Evolutionary conservation across 2,329 filamentous ascomycete species (phyloP).

Genomic region (Colletotrichum cereale): DNA sequence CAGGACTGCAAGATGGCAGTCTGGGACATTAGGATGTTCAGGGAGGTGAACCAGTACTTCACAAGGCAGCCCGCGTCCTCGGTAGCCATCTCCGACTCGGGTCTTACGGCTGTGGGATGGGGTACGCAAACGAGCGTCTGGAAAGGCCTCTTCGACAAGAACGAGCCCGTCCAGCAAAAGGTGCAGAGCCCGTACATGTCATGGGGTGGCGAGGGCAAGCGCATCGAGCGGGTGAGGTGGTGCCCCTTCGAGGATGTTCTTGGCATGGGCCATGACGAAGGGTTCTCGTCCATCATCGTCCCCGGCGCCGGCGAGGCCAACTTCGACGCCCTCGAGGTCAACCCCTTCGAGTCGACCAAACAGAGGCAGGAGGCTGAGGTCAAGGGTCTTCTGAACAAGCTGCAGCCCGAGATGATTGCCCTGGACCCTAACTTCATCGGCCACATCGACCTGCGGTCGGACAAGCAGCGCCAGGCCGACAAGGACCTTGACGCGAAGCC

Average conservation of each 20-base stretch:
- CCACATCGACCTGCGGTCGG: conserved; percentile 83
- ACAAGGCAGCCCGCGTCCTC: conserved; percentile 85
- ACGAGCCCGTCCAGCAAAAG: conserved; percentile 78
- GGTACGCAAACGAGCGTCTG: conserved; percentile 91
- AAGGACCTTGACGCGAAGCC: conserved; percentile 81
- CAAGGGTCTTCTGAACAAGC: conserved; percentile 89
- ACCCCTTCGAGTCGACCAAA: conserved; percentile 94
- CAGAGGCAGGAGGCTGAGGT: conserved; percentile 95
- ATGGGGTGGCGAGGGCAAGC: conserved; percentile 88
- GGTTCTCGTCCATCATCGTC: conserved; percentile 90
- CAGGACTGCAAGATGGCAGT: conserved; percentile 94
- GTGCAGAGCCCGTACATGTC: conserved; percentile 91
- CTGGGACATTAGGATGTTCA: conserved; percentile 96
- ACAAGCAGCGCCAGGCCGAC: conserved; percentile 81
- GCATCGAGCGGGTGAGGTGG: conserved; percentile 86
- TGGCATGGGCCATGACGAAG: conserved; percentile 84
- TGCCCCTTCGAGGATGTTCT: conserved; percentile 96
- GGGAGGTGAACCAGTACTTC: conserved; percentile 90
- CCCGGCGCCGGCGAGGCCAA: conserved; percentile 97
- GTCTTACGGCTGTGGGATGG: conserved; percentile 90
- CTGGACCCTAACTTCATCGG: conserved; percentile 94
- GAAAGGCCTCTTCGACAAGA: conserved; percentile 88
- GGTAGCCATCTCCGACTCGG: conserved; percentile 88
- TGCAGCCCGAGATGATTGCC: conserved; percentile 97
- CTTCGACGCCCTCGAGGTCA: conserved; percentile 92